Conservation (phyloP, 2,329 filamentous ascomycete genomes). For the Aureobasidium sp. region DNA sequence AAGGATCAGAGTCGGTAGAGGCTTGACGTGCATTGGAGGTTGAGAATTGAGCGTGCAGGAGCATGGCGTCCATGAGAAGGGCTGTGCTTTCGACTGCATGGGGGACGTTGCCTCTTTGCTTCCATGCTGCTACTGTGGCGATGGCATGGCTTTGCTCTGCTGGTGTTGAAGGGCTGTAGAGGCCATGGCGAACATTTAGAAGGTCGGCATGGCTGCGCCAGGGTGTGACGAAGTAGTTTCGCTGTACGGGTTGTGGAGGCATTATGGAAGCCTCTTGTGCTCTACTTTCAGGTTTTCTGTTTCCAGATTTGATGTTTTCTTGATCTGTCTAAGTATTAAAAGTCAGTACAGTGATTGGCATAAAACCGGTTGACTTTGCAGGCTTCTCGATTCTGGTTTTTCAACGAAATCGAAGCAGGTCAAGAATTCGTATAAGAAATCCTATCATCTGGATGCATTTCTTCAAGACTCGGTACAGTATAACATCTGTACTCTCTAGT, state of each 20-base stretch:
- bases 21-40: constrained; percentile 50
- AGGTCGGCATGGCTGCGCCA: constrained; percentile 64
- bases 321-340: background rate
- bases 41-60: constrained; percentile 59
- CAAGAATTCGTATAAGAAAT: background rate
- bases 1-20: constrained; percentile 43
- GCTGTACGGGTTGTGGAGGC: background rate
- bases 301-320: background rate
- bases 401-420: background rate
- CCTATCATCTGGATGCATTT: background rate
- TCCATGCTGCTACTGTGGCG: constrained; percentile 43
- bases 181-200: constrained; percentile 55
- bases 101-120: constrained; percentile 66
- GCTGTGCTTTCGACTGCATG: constrained; percentile 75
- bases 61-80: constrained; percentile 60
- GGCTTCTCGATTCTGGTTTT: background rate
- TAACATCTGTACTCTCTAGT: background rate
- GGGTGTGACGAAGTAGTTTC: constrained; percentile 59
- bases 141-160: constrained; percentile 22
- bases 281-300: background rate
- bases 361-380: background rate
- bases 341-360: background rate
- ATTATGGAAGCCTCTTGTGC: background rate
- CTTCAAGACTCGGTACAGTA: too few relatives aligned
- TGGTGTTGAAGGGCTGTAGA: constrained; percentile 47